Base-by-base conservation (phyloP, 129 eudicot genomes). In the Artemisia annua region DNA sequence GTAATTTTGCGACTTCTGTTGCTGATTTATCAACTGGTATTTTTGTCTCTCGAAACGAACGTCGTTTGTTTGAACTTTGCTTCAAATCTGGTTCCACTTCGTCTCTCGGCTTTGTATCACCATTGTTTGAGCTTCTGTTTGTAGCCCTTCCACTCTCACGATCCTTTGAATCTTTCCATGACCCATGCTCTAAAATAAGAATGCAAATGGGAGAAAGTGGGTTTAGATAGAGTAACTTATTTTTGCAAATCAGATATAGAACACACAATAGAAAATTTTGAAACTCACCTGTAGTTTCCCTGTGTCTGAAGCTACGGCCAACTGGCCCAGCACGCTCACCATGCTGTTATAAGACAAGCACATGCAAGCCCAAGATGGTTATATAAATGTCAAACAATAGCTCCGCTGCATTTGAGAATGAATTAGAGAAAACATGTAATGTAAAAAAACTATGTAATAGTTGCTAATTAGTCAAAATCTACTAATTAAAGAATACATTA, bases 31-130 rank as follows among this genome's bases (percentile, higher is more conserved):
- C 88, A 2, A 55, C 70, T 3, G 89, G 79, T 67, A 79, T 14
- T 81, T 90, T 94, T 48, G 92, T 83, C 85, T 94, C 97, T 28
- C 96, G 79, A 73, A 94, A 90, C 11, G 90, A 75, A 39, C 87
- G 89, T 65, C 95, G 83, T 79, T 82, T 90, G 71, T 79, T 85
- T 26, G 76, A 66, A 61, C 75, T 67, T 26, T 83, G 90, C 54
- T 62, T 74, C 55, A 46, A 63, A 75, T 81, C 81, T 12, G 69
- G 60, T 71, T 84, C 87, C 46, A 39, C 46, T 49, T 78, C 87
- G n/a, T 77, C 84, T 74, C 76, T 85, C 17, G 48, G 79, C 39
- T 32, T 58, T 54, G 75, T 70, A 22, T 46, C 46, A 68, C 78
- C 77, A 20, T 66, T 66, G 57, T 73, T 50, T 35, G 73, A 55